Conservation (phyloP, 352 stramenopile genomes). For the Albugo candida region DNA sequence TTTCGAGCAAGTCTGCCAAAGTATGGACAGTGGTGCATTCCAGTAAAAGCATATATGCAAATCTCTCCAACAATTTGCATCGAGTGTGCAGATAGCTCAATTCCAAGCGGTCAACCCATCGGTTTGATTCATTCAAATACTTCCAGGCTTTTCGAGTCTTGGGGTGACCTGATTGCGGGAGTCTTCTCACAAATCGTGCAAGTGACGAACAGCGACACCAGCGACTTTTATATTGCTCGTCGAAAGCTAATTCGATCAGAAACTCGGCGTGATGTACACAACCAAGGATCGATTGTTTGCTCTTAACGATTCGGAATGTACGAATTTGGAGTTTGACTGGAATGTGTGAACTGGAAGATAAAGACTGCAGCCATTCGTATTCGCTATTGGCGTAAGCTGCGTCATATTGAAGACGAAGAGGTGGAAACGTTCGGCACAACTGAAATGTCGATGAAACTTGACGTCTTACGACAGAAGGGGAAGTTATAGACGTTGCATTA, state of each 20-base stretch:
- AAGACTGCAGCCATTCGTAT: conserved; percentile 34
- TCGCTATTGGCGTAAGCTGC: conserved; percentile 34
- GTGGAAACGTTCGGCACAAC: conserved; percentile 47
- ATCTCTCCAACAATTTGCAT: conserved; percentile 57
- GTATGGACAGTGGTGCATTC: conserved; percentile 52
- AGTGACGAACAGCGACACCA: conserved; percentile 65
- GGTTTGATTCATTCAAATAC: conserved; percentile 27
- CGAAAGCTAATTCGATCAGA: conserved; percentile 54
- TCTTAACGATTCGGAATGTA: conserved; percentile 65
- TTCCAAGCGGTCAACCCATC: conserved; percentile 72
- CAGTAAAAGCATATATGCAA: conserved; percentile 47
- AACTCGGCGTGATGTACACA: conserved; percentile 56
- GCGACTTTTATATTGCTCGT: conserved; percentile 44
- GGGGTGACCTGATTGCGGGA: conserved; percentile 32
- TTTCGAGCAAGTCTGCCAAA: conserved; percentile 47
- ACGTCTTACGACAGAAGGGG: neutral
- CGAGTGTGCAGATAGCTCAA: conserved; percentile 62
- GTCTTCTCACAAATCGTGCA: conserved; percentile 30
- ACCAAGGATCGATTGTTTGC: neutral
- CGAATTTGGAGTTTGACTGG: conserved; percentile 62
- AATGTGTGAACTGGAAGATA: conserved; percentile 56
- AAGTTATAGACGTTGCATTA: neutral
- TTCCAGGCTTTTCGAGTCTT: conserved; percentile 35
- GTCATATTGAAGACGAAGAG: conserved; percentile 14
- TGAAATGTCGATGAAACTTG: conserved; percentile 30